Evolutionary conservation across 768 basidiomycete species (phyloP).

Genomic region (Favolaschia claudopus): DNA sequence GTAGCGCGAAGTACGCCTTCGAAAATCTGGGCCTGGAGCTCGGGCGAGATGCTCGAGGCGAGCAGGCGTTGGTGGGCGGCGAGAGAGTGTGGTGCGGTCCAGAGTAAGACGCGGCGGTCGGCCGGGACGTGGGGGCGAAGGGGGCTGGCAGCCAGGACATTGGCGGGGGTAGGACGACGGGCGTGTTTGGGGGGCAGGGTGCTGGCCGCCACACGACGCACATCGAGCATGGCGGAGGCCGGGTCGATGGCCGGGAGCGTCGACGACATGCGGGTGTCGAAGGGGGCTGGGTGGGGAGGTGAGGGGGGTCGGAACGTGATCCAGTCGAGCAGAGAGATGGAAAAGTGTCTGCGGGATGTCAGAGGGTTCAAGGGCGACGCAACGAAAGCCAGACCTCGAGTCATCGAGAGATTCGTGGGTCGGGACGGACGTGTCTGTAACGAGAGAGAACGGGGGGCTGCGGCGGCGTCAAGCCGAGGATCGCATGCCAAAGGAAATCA

Average conservation of each 20-base stretch:
- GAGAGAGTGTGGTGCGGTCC: constrained; percentile 20
- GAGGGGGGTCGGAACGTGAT: no score
- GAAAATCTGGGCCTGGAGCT: neutral
- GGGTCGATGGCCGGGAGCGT: neutral
- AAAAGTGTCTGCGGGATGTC: no score
- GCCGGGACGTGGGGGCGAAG: constrained; percentile 19
- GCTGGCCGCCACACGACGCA: neutral
- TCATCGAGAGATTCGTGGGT: no score
- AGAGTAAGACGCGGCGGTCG: neutral
- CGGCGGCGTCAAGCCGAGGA: no score
- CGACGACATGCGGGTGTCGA: neutral
- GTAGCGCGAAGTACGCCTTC: neutral
- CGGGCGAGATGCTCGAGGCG: neutral
- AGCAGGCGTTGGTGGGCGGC: neutral
- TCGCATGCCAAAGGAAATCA: no score
- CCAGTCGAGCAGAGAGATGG: no score
- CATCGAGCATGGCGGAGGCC: neutral
- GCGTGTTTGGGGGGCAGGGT: constrained; percentile 2
- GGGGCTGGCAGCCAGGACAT: neutral
- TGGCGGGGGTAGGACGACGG: neutral
- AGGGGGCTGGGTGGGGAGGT: neutral
- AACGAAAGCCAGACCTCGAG: no score
- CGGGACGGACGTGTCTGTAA: no score
- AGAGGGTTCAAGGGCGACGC: no score
- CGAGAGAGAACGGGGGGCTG: no score